phyloP scores from a whole-genome alignment of 2,329 filamentous ascomycete species.

The Colletotrichum costaricense region DNA sequence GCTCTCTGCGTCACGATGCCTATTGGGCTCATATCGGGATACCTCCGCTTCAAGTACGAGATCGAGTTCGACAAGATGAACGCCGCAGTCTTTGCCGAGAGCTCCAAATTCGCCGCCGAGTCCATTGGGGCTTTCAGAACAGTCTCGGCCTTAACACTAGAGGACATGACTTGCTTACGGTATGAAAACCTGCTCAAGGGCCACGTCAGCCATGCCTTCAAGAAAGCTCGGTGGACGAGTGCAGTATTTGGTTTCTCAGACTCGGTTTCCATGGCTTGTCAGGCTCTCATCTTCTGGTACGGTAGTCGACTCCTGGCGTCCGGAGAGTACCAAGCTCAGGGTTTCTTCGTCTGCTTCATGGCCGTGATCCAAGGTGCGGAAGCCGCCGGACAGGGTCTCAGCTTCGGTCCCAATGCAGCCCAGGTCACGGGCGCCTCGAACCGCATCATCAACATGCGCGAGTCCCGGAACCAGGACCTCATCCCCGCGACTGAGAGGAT shows the following conservation, averaged over 20 bases:
- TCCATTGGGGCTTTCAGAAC: constrained; percentile 80
- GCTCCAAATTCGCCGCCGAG: constrained; percentile 80
- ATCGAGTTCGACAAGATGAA: constrained; percentile 78
- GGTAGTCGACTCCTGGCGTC: constrained; percentile 68
- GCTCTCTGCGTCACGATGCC: constrained; percentile 70
- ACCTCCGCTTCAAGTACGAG: constrained; percentile 67
- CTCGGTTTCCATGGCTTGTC: constrained; percentile 70
- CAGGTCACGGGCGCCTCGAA: constrained; percentile 70
- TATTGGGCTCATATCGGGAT: constrained; percentile 59
- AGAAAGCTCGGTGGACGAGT: constrained; percentile 70
- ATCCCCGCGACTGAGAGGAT: constrained; percentile 48
- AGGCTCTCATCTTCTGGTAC: constrained; percentile 76
- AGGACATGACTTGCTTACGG: constrained; percentile 70
- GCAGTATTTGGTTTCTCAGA: constrained; percentile 77
- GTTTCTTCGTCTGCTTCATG: constrained; percentile 71
- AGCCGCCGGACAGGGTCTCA: constrained; percentile 73
- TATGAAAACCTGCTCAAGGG: constrained; percentile 69
- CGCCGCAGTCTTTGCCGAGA: constrained; percentile 74
- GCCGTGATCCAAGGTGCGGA: constrained; percentile 76
- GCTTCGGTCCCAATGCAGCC: constrained; percentile 73
- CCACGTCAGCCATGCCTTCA: constrained; percentile 70
- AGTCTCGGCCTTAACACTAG: constrained; percentile 76
- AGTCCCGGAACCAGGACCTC: constrained; percentile 51
- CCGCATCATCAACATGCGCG: constrained; percentile 65
- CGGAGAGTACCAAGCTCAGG: constrained; percentile 57